phyloP scores from a whole-genome alignment of 441 rosid species.

The Eutrema salsugineum region DNA sequence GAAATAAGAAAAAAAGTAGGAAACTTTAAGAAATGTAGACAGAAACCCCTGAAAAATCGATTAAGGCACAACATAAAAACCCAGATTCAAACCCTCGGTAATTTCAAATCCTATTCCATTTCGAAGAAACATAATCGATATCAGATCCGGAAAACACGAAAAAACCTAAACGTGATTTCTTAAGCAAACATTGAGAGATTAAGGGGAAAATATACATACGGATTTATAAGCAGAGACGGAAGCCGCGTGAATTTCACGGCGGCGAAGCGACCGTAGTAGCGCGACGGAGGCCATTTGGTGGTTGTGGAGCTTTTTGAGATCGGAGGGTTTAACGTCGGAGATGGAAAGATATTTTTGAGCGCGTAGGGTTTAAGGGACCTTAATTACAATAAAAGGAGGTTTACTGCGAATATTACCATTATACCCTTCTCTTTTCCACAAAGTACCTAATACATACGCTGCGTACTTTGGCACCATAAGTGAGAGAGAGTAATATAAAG shows the following conservation, averaged over 20 bases:
- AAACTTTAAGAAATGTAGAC: neutral
- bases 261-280: constrained; percentile 43
- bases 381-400: no score
- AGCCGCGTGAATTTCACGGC: constrained; percentile 42
- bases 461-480: no score
- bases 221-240: constrained; percentile 44
- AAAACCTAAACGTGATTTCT: neutral
- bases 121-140: neutral
- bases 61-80: neutral
- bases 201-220: constrained; percentile 18
- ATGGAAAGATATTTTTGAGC: constrained; percentile 9
- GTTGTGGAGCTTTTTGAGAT: neutral
- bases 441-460: no score
- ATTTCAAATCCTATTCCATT: neutral
- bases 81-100: neutral
- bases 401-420: no score
- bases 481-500: no score
- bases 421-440: no score
- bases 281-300: constrained; percentile 43
- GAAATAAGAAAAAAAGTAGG: neutral
- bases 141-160: neutral
- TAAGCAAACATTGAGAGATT: neutral
- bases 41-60: neutral
- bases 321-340: constrained; percentile 14
- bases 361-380: constrained; percentile 19